phyloP scores from a whole-genome alignment of 2,329 filamentous ascomycete species.

The Pochonia chlamydosporia region DNA sequence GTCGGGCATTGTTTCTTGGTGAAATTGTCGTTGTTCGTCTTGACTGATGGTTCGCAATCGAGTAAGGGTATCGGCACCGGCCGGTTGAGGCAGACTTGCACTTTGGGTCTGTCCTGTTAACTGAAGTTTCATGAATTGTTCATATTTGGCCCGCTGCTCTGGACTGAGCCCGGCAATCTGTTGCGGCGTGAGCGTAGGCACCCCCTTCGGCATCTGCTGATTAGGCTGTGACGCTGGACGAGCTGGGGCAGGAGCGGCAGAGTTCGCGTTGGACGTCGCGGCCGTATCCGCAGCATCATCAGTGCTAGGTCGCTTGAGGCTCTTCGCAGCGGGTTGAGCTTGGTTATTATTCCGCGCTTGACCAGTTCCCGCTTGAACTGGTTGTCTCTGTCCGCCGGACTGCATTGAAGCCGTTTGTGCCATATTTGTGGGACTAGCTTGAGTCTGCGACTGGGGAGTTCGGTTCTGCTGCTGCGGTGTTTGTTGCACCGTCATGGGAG shows the following conservation, averaged over 20 bases:
- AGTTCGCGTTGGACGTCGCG: constrained; percentile 14
- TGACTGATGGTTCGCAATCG: constrained; percentile 30
- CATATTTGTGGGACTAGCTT: constrained; percentile 35
- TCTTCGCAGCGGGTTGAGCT: constrained; percentile 28
- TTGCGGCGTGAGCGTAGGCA: constrained; percentile 21
- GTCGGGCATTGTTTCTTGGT: constrained; percentile 35
- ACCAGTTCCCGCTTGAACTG: constrained; percentile 18
- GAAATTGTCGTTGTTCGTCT: constrained; percentile 34
- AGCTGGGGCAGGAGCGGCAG: constrained; percentile 6
- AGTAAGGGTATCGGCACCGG: constrained; percentile 17
- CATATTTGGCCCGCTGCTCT: constrained; percentile 40
- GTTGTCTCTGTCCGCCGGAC: constrained; percentile 21
- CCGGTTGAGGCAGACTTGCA: constrained; percentile 12
- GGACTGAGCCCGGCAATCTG: constrained; percentile 35
- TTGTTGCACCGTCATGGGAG: constrained; percentile 31
- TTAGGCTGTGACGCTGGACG: constrained; percentile 20
- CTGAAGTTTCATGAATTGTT: constrained; percentile 28
- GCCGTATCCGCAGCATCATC: constrained; percentile 36
- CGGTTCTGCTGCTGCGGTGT: constrained; percentile 44
- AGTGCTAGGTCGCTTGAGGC: constrained; percentile 43
- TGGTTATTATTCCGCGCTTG: constrained; percentile 18
- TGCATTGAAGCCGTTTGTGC: constrained; percentile 31
- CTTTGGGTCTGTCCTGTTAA: constrained; percentile 17
- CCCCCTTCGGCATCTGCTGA: constrained; percentile 15
- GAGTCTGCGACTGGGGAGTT: constrained; percentile 30